phyloP scores from a whole-genome alignment of 2,329 filamentous ascomycete genomes.

The Microdochium trichocladiopsis region DNA sequence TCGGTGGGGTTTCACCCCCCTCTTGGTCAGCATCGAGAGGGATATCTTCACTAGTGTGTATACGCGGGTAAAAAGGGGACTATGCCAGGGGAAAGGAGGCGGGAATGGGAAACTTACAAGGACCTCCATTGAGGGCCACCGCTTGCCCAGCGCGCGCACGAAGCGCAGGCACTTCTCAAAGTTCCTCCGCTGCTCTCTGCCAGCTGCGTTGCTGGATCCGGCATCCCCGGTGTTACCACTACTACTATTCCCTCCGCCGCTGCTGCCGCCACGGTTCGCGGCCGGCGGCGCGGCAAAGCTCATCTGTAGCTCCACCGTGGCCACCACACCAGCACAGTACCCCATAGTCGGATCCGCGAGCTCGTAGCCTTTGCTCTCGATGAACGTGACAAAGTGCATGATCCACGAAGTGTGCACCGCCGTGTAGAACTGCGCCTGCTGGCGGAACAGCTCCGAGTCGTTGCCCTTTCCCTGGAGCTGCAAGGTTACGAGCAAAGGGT shows the following conservation, averaged over 20 bases:
- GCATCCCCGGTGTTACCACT: background rate
- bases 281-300: slow-evolving; percentile 22
- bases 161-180: background rate
- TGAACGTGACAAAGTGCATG: slow-evolving; percentile 34
- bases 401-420: background rate
- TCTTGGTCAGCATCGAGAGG: too few relatives aligned
- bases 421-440: background rate
- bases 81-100: too few relatives aligned
- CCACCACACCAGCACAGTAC: slow-evolving; percentile 38
- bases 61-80: too few relatives aligned
- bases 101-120: background rate
- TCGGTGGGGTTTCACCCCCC: too few relatives aligned
- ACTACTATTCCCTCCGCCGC: background rate
- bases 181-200: background rate
- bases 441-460: slow-evolving; percentile 36
- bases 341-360: slow-evolving; percentile 37
- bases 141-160: background rate
- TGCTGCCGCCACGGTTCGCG: background rate
- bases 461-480: slow-evolving; percentile 38
- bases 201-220: too few relatives aligned
- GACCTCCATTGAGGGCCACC: background rate
- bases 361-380: slow-evolving; percentile 7
- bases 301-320: slow-evolving; percentile 40
- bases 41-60: too few relatives aligned
- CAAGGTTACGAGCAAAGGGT: slow-evolving; percentile 37